phyloP scores from a whole-genome alignment of 2,329 filamentous ascomycete genomes.

The Colletotrichum navitas region DNA sequence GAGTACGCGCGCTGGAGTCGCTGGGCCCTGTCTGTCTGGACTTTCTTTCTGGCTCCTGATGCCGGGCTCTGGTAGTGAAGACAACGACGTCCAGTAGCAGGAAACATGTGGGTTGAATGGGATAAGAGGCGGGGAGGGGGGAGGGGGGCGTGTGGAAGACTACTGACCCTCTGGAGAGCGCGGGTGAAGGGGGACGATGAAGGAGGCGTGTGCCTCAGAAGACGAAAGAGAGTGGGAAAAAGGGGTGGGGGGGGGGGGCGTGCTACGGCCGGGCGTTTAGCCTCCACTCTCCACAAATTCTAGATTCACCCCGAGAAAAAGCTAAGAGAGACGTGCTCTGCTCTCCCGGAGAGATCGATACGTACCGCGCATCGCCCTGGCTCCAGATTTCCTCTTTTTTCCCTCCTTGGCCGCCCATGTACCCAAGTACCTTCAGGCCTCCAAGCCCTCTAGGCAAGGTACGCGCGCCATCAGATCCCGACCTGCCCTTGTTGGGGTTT shows the following conservation, averaged over 20 bases:
- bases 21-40: background rate
- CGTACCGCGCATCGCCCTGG: conserved; percentile 8
- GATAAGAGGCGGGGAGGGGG: background rate
- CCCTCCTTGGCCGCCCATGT: conserved; percentile 6
- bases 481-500: conserved; percentile 12
- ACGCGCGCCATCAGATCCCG: conserved; percentile 20
- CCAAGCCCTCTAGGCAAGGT: conserved; percentile 5
- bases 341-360: conserved; percentile 35
- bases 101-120: conserved; percentile 7
- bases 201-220: conserved; percentile 15
- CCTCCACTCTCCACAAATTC: conserved; percentile 26
- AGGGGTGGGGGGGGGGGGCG: conserved; percentile 6
- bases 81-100: conserved; percentile 14
- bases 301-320: conserved; percentile 25
- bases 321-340: conserved; percentile 40
- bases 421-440: conserved; percentile 4
- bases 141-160: background rate
- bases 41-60: background rate
- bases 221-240: background rate
- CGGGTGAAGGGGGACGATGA: conserved; percentile 23
- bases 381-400: background rate
- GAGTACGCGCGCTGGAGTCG: background rate
- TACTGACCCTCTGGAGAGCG: conserved; percentile 20
- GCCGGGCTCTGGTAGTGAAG: background rate
- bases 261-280: background rate